Percentiles rank a stretch among this genome's conserved stretches.
Conservation (phyloP, 2,329 filamentous ascomycete genomes). For the Colletotrichum sidae region DNA sequence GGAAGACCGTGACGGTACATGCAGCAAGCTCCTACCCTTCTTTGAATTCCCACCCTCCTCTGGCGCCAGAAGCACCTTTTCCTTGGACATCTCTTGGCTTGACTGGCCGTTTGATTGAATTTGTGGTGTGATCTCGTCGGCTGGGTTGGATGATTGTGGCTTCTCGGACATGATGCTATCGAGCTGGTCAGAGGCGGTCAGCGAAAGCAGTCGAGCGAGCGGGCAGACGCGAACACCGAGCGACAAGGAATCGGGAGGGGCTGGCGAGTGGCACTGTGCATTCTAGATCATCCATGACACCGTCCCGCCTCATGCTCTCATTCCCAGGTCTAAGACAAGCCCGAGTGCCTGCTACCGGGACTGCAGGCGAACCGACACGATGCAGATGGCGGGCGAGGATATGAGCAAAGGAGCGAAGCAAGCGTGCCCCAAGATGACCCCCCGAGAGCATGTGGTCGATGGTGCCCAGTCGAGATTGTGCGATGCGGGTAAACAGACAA, state of each 20-base stretch:
- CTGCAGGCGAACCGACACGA: slow-evolving; percentile 17
- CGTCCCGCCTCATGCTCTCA: slow-evolving; percentile 25
- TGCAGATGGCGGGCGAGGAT: slow-evolving; percentile 20
- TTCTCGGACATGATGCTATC: slow-evolving; percentile 47
- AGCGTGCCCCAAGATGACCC: slow-evolving; percentile 1
- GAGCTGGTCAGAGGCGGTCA: slow-evolving; percentile 23
- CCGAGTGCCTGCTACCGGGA: slow-evolving; percentile 33
- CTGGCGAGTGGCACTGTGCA: slow-evolving; percentile 16
- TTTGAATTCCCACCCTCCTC: slow-evolving; percentile 58
- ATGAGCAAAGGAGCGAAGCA: slow-evolving; percentile 1
- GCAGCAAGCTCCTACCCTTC: slow-evolving; percentile 64
- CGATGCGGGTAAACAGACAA: not conserved
- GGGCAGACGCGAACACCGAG: slow-evolving; percentile 16
- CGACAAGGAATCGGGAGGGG: slow-evolving; percentile 31
- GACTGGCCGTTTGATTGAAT: slow-evolving; percentile 43
- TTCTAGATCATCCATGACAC: slow-evolving; percentile 30
- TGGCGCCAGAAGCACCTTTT: slow-evolving; percentile 53
- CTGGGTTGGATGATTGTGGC: slow-evolving; percentile 41
- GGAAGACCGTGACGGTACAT: slow-evolving; percentile 72
- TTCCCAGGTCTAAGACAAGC: slow-evolving; percentile 38
- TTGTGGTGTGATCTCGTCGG: slow-evolving; percentile 44
- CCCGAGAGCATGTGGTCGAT: too few relatives aligned
- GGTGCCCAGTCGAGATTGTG: not conserved
- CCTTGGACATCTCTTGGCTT: slow-evolving; percentile 56
- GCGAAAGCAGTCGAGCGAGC: slow-evolving; percentile 24